Base-by-base conservation (phyloP, 495 filamentous ascomycete species). In the Penicillium manginii region DNA sequence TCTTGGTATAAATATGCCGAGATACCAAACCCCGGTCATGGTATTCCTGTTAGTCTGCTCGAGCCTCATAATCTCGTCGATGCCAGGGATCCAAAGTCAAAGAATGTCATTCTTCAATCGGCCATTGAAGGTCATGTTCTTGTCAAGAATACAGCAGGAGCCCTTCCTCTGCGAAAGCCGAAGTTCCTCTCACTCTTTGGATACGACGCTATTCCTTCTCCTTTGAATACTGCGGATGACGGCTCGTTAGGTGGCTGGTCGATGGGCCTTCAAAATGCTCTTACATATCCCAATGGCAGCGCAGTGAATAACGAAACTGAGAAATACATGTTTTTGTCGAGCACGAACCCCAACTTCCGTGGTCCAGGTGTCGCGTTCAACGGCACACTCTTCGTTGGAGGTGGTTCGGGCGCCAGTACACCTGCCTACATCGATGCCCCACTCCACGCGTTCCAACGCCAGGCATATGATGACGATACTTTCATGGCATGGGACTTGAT, bases 1-100 rank as follows among this genome's bases (percentile, higher is more conserved):
- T 80, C 91, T 0, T 94, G 91, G 91, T 96, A 92, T 72, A 87
- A 92, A 64, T 71, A 92, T 63, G 82, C 88, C 1, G 70, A 49
- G 4, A 83, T 76, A 57, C 80, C 82, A 7, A 54, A 70, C 0
- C 66, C 74, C 12, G 89, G 91, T 48, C 75, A 88, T 19, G 80
- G 84, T 48, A 81, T 87, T 52, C 90, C 84, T 5, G 78, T 80
- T 17, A 81, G 83, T 51, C 83, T 83, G 81, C 87, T 79, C 3
- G 80, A 85, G 42, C 87, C 91, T 40, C 90, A 92, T 54, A 78
- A 90, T 7, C 81, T 88, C 2, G 65, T 68, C 15, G 72, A 86
- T 54, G 85, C 80, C 53, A 54, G 61, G 66, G 60, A 75, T 33
- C 52, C 88, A 86, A 50, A 84, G 78, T 45, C 33, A 76, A 84